Evolutionary conservation across 2,329 filamentous ascomycete genomes (phyloP), one percentile per base, ranked within the genome.

Genomic region (Diaporthe batatas): DNA sequence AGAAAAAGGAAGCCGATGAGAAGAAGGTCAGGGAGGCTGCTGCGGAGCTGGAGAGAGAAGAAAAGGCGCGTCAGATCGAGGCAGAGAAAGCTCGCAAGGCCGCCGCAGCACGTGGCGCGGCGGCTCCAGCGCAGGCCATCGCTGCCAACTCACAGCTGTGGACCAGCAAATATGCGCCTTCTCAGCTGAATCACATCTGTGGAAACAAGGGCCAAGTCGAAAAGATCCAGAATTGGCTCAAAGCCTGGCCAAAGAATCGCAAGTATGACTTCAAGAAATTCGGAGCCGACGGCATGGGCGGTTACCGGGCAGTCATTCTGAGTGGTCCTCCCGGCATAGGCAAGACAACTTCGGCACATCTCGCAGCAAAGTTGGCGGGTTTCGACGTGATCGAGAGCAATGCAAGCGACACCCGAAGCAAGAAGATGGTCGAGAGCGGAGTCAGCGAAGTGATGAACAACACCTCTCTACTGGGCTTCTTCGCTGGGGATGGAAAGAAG

Each of bases 331-430:
- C 96, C 39, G 96, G 96, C 23, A 98, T 99, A 76, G 96, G 96
- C 77, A 99, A 99, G 84, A 99, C 96, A 2, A 99, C 96, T 42
- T 94, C 97, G 65, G 96, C 96, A 32, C 96, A 99, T 84, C 86
- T 99, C 39, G 94, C 97, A 21, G 96, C 96, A 0, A 97, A 95
- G 79, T 84, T 98, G 25, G 95, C 97, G 80, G 95, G 96, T 2
- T 98, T 94, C 79, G 96, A 99, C 81, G 89, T 98, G 55, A 87
- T 99, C 16, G 96, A 99, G 84, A 96, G 91, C 79, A 99, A 99
- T 80, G 96, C 96, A 47, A 98, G 95, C 82, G 96, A 99, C 80
- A 93, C 94, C 3, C 90, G 96, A 80, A 98, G 96, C 85, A 99
- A 99, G 84, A 98, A 96, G 80, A 87, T 99, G 32, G 94, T 99